A percentile compares a stretch with the other conserved stretches of the same genome.
These are phyloP conservation scores for Triticum turgidum DNA, from an alignment of 176 grass and related monocot species.

Conservation along the genomic window DNA sequence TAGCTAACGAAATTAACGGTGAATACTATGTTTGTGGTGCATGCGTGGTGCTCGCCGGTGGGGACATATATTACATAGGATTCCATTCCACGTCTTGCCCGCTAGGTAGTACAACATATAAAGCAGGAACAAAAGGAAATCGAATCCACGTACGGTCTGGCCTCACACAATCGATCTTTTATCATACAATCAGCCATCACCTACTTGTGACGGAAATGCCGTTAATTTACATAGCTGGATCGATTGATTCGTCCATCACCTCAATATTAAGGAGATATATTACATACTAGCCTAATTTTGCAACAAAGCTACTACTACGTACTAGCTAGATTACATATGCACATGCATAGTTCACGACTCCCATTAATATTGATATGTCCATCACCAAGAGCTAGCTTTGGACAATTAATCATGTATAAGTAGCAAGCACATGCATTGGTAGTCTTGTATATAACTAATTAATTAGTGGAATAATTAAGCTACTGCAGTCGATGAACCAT, in stretches of 20 bases:
- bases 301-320: neutral
- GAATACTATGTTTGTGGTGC: neutral
- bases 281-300: neutral
- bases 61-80: neutral
- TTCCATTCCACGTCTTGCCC: neutral
- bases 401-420: neutral
- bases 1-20: neutral
- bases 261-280: neutral
- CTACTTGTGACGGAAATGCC: neutral
- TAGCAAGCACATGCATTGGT: neutral
- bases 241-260: neutral
- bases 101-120: neutral
- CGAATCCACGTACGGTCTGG: neutral
- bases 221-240: neutral
- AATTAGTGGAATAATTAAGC: neutral
- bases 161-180: no score
- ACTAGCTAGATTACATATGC: neutral
- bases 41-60: neutral
- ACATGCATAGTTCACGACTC: no score
- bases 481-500: neutral
- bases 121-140: neutral
- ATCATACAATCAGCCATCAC: no score
- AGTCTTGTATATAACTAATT: neutral
- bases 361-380: neutral
- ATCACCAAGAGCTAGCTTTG: neutral